Conservation (phyloP, 148 eudicot species). For the Spergularia bocconei region DNA sequence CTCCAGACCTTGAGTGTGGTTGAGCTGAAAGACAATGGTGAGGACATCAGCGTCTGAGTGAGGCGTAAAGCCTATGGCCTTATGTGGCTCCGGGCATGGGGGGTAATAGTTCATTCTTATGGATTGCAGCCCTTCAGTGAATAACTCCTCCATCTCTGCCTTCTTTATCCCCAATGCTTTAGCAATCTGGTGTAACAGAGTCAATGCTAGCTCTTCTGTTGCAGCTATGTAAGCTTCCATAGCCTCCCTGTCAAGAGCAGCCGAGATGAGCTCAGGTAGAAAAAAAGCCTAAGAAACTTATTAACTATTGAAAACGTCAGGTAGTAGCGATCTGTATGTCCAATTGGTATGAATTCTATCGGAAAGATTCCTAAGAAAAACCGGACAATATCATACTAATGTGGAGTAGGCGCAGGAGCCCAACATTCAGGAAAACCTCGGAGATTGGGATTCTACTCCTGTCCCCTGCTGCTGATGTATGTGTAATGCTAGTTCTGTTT, state of each 20-base stretch:
- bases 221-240: conserved; percentile 43
- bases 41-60: conserved; percentile 64
- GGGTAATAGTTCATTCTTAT: conserved; percentile 77
- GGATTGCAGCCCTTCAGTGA: conserved; percentile 48
- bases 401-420: too few relatives aligned
- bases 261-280: background rate
- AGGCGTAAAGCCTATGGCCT: conserved; percentile 51
- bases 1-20: conserved; percentile 54
- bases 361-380: too few relatives aligned
- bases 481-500: too few relatives aligned
- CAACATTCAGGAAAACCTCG: too few relatives aligned
- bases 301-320: too few relatives aligned
- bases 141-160: conserved; percentile 37
- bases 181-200: conserved; percentile 39
- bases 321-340: too few relatives aligned
- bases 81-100: conserved; percentile 62
- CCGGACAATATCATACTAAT: too few relatives aligned
- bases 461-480: too few relatives aligned
- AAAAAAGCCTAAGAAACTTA: too few relatives aligned
- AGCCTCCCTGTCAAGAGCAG: conserved; percentile 31
- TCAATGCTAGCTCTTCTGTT: conserved; percentile 37
- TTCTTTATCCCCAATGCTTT: conserved; percentile 46
- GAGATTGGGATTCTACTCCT: too few relatives aligned
- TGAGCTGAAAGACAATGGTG: conserved; percentile 56
- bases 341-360: too few relatives aligned